Conservation (phyloP, 2,329 filamentous ascomycete genomes). For the Seiridium unicorne region DNA sequence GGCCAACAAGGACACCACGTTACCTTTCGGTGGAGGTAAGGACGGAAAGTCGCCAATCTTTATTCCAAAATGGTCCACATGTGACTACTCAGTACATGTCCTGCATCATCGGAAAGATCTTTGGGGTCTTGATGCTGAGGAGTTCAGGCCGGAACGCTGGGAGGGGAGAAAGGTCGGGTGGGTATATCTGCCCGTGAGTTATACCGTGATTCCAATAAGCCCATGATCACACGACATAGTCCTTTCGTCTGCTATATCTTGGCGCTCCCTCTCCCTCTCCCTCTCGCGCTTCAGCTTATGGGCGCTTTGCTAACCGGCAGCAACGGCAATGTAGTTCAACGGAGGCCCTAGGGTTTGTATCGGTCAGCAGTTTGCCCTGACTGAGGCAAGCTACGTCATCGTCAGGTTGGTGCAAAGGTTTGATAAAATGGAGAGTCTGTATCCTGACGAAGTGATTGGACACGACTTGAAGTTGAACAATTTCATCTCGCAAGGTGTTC, state of each 20-base stretch:
- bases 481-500: too few relatives aligned
- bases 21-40: conserved; percentile 21
- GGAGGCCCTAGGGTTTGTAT: conserved; percentile 22
- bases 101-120: conserved; percentile 40
- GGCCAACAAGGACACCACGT: conserved; percentile 17
- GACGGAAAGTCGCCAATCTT: conserved; percentile 21
- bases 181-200: too few relatives aligned
- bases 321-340: too few relatives aligned
- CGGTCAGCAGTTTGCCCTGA: conserved; percentile 11
- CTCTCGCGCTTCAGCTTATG: too few relatives aligned
- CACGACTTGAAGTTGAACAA: too few relatives aligned
- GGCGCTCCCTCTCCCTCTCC: too few relatives aligned
- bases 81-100: conserved; percentile 42
- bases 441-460: too few relatives aligned
- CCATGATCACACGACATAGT: too few relatives aligned
- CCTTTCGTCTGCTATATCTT: too few relatives aligned
- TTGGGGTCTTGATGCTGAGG: conserved; percentile 36
- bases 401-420: conserved; percentile 4
- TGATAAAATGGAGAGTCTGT: too few relatives aligned
- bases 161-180: conserved; percentile 14
- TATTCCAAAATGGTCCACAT: conserved; percentile 31
- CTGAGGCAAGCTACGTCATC: conserved; percentile 6
- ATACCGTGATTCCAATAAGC: too few relatives aligned
- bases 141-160: conserved; percentile 47
- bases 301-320: too few relatives aligned